A percentile compares a stretch with the other conserved stretches of the same genome.
These are phyloP conservation scores for Pilasporangium apinafurcum DNA, from an alignment of 352 stramenopile species.

Conservation along the genomic window DNA sequence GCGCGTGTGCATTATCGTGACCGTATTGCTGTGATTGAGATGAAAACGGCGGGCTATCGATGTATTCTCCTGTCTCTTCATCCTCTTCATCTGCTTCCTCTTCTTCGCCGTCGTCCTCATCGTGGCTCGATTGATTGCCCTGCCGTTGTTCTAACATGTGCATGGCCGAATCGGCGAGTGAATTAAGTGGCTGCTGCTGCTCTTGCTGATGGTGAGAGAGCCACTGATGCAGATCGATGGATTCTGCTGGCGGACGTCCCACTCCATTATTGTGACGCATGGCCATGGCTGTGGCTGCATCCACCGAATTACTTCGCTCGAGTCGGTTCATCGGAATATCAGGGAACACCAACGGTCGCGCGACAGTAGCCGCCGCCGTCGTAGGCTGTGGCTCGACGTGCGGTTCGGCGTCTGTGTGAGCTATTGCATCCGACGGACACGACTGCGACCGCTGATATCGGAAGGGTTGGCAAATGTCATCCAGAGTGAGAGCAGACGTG, in stretches of 20 bases:
- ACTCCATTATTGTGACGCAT: conserved; percentile 17
- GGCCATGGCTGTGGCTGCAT: conserved; percentile 21
- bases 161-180: conserved; percentile 56
- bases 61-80: no score
- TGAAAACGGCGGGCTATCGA: no score
- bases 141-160: conserved; percentile 35
- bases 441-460: conserved; percentile 59
- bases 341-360: conserved; percentile 10
- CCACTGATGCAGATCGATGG: conserved; percentile 38
- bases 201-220: not conserved
- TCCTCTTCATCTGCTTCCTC: no score
- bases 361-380: conserved; percentile 1
- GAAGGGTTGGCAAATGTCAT: conserved; percentile 51
- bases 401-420: not conserved
- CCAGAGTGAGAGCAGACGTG: conserved; percentile 14
- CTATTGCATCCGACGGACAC: conserved; percentile 67
- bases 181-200: conserved; percentile 17
- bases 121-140: no score
- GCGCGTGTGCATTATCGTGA: conserved; percentile 6
- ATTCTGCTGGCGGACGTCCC: conserved; percentile 14
- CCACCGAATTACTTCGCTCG: conserved; percentile 61
- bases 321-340: conserved; percentile 29
- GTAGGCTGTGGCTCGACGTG: not conserved
- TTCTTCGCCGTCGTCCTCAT: no score
- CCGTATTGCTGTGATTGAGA: no score